These are phyloP conservation scores for Marasmius fiardii DNA, from an alignment of 1,284 basidiomycete species.

Conservation along the genomic window DNA sequence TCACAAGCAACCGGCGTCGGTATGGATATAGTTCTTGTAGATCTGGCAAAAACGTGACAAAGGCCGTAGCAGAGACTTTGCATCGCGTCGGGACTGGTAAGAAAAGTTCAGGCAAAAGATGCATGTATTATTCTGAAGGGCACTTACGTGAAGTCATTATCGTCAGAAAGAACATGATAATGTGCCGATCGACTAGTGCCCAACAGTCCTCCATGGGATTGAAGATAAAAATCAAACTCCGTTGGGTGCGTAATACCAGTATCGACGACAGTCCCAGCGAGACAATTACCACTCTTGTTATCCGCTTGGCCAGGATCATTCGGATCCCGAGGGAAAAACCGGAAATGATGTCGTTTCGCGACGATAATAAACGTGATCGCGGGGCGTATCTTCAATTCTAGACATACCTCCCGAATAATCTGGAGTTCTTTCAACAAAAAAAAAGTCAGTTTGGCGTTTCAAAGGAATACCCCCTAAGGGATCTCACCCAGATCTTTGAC, in stretches of 20 bases:
- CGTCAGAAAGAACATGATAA: not conserved
- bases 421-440: slow-evolving; percentile 42
- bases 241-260: slow-evolving; percentile 65
- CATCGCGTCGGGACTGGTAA: slow-evolving; percentile 54
- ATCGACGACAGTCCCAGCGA: slow-evolving; percentile 74
- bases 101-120: slow-evolving; percentile 10
- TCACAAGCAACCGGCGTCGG: slow-evolving; percentile 81
- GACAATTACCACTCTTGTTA: slow-evolving; percentile 70
- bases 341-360: slow-evolving; percentile 73
- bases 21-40: slow-evolving; percentile 80
- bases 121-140: too few relatives aligned
- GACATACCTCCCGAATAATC: slow-evolving; percentile 41
- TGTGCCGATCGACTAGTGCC: not conserved
- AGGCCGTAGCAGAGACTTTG: slow-evolving; percentile 71
- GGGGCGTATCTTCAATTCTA: slow-evolving; percentile 50
- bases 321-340: slow-evolving; percentile 26
- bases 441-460: not conserved
- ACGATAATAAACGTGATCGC: slow-evolving; percentile 74
- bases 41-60: slow-evolving; percentile 78
- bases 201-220: slow-evolving; percentile 31
- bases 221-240: slow-evolving; percentile 80
- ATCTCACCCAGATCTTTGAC: slow-evolving; percentile 56
- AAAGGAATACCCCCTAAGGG: not conserved
- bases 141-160: slow-evolving; percentile 23
- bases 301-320: slow-evolving; percentile 34